These are phyloP conservation scores for Fusarium sp. DNA, from an alignment of 2,329 filamentous ascomycete species.

Conservation along the genomic window DNA sequence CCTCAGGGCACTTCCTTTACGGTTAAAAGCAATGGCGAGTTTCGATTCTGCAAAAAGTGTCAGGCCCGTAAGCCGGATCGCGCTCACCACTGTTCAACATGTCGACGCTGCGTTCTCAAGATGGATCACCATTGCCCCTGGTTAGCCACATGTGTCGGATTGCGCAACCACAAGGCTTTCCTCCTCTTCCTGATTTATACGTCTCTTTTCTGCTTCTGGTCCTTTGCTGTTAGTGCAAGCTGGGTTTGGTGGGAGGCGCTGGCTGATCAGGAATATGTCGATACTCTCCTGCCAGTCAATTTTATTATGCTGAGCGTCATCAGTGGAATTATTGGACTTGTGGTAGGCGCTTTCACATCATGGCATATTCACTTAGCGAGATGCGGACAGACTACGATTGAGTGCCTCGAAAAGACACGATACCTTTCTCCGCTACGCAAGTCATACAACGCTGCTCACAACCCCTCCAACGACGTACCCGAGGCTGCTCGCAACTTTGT, in stretches of 20 bases:
- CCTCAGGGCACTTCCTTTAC: conserved; percentile 79
- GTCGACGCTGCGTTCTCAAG: conserved; percentile 93
- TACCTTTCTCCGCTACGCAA: conserved; percentile 85
- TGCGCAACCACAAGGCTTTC: conserved; percentile 96
- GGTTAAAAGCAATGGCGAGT: conserved; percentile 88
- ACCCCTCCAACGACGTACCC: conserved; percentile 61
- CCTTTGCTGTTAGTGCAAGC: conserved; percentile 78
- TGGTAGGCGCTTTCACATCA: conserved; percentile 86
- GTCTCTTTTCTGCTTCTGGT: conserved; percentile 84
- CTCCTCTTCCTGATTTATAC: conserved; percentile 92
- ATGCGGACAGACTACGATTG: conserved; percentile 90
- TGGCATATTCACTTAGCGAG: conserved; percentile 91
- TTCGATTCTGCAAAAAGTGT: conserved; percentile 97
- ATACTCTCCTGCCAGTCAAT: conserved; percentile 87
- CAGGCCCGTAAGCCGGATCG: conserved; percentile 94
- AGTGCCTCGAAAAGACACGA: conserved; percentile 93
- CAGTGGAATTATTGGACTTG: conserved; percentile 89
- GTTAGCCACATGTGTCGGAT: conserved; percentile 93
- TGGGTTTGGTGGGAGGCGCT: conserved; percentile 92
- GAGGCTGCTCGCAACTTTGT: conserved; percentile 77
- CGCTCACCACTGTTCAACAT: conserved; percentile 96
- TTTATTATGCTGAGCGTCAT: conserved; percentile 89
- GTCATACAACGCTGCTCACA: conserved; percentile 72
- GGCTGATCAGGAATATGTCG: conserved; percentile 75
- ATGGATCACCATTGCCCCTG: conserved; percentile 99